These are phyloP conservation scores for Nitzschia putrida DNA, from an alignment of 108 stramenopile genomes.

Conservation along the genomic window DNA sequence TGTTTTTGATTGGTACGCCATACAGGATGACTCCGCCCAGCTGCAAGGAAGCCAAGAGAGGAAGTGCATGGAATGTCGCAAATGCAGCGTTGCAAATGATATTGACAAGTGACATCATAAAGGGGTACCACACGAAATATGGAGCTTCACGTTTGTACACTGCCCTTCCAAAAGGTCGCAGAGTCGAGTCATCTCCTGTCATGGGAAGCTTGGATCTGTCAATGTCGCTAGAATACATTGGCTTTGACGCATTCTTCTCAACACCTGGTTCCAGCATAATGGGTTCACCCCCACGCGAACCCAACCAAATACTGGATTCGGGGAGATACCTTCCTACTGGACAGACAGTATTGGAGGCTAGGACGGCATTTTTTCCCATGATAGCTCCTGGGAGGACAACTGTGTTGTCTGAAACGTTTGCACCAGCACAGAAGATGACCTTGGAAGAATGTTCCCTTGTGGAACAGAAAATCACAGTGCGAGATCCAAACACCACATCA, in stretches of 20 bases:
- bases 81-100: conserved; percentile 30
- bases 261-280: conserved; percentile 46
- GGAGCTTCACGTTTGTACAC: conserved; percentile 48
- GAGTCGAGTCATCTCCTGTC: conserved; percentile 51
- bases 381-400: conserved; percentile 59
- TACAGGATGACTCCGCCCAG: conserved; percentile 43
- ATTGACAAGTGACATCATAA: conserved; percentile 38
- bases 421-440: conserved; percentile 56
- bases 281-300: conserved; percentile 52
- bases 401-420: conserved; percentile 57
- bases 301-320: conserved; percentile 53
- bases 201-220: conserved; percentile 29
- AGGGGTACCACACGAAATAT: conserved; percentile 54
- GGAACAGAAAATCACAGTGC: conserved; percentile 43
- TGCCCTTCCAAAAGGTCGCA: conserved; percentile 68
- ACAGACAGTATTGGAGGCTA: conserved; percentile 58
- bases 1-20: conserved; percentile 28
- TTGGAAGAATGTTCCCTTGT: conserved; percentile 35
- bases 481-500: conserved; percentile 71
- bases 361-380: conserved; percentile 58
- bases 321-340: conserved; percentile 53
- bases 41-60: conserved; percentile 43
- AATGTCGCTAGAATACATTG: conserved; percentile 18
- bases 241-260: conserved; percentile 16
- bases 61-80: conserved; percentile 39